A percentile compares a stretch with the other conserved stretches of the same genome.
Conservation (phyloP, 1,139 yeast species). For the Pichia kudriavzevii region DNA sequence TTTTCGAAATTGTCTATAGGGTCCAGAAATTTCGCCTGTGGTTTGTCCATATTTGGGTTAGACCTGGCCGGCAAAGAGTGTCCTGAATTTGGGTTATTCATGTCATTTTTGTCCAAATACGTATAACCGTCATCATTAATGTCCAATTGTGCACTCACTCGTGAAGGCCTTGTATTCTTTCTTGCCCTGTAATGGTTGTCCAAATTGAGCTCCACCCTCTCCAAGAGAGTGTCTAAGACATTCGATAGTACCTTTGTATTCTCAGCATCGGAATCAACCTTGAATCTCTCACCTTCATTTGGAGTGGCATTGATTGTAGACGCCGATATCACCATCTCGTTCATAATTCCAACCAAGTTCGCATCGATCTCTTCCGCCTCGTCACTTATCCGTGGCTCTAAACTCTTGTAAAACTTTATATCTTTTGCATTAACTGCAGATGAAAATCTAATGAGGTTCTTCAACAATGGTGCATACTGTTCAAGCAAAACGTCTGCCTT, state of each 20-base stretch:
- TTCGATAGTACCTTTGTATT: conserved; percentile 61
- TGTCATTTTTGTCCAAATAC: conserved; percentile 42
- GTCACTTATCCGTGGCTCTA: conserved; percentile 47
- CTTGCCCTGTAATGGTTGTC: conserved; percentile 34
- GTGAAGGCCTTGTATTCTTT: conserved; percentile 4
- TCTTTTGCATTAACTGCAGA: conserved; percentile 74
- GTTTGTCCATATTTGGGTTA: conserved; percentile 47
- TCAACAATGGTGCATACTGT: conserved; percentile 33
- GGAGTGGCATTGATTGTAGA: conserved; percentile 31
- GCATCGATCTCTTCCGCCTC: conserved; percentile 23
- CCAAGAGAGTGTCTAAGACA: conserved; percentile 63
- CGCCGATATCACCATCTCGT: conserved; percentile 36
- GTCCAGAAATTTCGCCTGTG: conserved; percentile 55
- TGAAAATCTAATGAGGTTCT: conserved; percentile 60
- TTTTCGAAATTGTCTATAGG: conserved; percentile 60
- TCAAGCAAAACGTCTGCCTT: no score
- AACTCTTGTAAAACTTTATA: conserved; percentile 60
- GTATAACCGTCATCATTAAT: conserved; percentile 29
- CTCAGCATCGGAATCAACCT: conserved; percentile 35
- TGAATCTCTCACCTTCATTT: conserved; percentile 20
- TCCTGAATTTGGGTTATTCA: conserved; percentile 12
- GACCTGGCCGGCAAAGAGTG: conserved; percentile 22
- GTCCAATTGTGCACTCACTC: conserved; percentile 7
- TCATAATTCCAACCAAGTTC: conserved; percentile 33
- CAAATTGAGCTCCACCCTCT: conserved; percentile 61